Evolutionary conservation across 768 basidiomycete species (phyloP).

Genomic region (Tulasnella sp.): DNA sequence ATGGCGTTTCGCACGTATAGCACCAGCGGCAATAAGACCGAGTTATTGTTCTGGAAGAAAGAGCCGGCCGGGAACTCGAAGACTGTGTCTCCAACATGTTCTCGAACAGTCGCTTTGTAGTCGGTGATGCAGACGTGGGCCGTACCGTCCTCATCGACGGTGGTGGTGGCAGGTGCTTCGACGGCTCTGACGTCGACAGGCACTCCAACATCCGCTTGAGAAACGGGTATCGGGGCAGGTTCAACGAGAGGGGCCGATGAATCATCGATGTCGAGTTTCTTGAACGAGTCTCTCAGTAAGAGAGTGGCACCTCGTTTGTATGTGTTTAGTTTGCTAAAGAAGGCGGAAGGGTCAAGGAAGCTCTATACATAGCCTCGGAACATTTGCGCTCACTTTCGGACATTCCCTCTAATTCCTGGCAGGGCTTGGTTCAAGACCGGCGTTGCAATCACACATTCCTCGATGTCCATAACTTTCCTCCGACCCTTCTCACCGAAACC

Average conservation of each 20-base stretch:
- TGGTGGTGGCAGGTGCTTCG: neutral
- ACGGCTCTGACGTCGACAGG: neutral
- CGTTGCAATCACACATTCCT: slow-evolving; percentile 93
- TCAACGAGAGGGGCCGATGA: neutral
- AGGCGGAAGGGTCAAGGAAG: neutral
- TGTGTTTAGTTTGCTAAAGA: slow-evolving; percentile 53
- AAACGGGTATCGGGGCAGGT: neutral
- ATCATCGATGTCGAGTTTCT: slow-evolving; percentile 13
- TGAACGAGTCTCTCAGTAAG: slow-evolving; percentile 76
- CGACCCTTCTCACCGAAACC: slow-evolving; percentile 79
- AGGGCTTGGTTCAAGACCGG: slow-evolving; percentile 62
- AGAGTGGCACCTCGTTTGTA: slow-evolving; percentile 87
- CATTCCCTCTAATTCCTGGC: slow-evolving; percentile 45
- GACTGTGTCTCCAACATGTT: slow-evolving; percentile 64
- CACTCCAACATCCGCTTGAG: neutral
- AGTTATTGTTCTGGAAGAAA: slow-evolving; percentile 99
- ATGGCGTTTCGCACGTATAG: slow-evolving; percentile 70
- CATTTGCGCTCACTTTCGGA: slow-evolving; percentile 54
- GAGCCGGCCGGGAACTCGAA: slow-evolving; percentile 82
- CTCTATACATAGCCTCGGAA: neutral
- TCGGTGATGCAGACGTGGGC: slow-evolving; percentile 74
- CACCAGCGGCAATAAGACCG: slow-evolving; percentile 75
- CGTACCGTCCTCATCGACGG: slow-evolving; percentile 23
- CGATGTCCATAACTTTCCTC: slow-evolving; percentile 76
- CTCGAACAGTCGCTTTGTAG: slow-evolving; percentile 69